These are phyloP conservation scores for Trichoderma semiorbis DNA, from an alignment of 2,329 filamentous ascomycete genomes.

Conservation along the genomic window DNA sequence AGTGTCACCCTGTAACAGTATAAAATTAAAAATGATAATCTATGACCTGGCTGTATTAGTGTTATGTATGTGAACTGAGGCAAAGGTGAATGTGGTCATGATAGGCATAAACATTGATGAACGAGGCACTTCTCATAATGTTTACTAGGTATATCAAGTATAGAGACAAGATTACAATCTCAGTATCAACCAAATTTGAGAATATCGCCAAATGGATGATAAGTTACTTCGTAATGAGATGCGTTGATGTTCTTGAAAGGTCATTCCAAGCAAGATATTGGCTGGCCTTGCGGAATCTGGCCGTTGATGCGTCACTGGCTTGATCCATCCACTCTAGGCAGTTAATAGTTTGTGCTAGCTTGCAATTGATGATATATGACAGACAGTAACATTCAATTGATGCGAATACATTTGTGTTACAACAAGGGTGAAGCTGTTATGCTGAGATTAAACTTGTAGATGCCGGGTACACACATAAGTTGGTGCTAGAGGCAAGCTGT, in stretches of 20 bases:
- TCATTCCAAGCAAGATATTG: neutral
- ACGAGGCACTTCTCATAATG: neutral
- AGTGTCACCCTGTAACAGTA: neutral
- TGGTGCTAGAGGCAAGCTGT: neutral
- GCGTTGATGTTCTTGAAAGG: neutral
- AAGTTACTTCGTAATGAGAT: neutral
- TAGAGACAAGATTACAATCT: neutral
- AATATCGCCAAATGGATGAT: fast-evolving
- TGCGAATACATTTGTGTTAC: neutral
- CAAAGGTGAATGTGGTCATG: neutral
- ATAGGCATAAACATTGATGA: neutral
- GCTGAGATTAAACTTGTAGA: neutral
- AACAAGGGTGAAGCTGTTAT: neutral
- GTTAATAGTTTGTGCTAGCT: neutral
- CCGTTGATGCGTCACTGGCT: neutral
- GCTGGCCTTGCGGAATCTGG: neutral
- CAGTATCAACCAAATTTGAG: neutral
- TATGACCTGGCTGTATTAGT: neutral
- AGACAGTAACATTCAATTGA: neutral
- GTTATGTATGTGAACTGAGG: neutral
- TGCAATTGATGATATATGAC: neutral
- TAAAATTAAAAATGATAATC: neutral
- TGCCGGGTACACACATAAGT: neutral
- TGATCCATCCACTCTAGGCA: neutral
- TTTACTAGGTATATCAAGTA: neutral